Evolutionary conservation across 2,329 filamentous ascomycete genomes (phyloP), one percentile per base, ranked within the genome.

Genomic region (Alternaria arborescens): DNA sequence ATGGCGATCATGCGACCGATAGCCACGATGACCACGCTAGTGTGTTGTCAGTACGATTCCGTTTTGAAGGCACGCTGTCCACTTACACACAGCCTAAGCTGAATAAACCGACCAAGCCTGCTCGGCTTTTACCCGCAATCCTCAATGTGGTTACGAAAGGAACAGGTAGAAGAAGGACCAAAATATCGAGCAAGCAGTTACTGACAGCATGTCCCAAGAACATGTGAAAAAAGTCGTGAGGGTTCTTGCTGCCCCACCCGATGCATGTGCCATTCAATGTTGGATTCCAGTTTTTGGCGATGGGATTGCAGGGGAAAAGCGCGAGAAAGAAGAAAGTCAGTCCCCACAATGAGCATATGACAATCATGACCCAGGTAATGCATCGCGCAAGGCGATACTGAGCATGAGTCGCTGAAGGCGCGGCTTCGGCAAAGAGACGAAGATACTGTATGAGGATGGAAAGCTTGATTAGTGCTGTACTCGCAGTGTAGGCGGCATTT

Each of bases 361-460:
- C 55, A 46, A 78, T 69, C 22, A 76, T 50, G 18, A 34, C 32
- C 52, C 67, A 64, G 14, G 67, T 69, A 3, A 73, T 26, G 20
- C 55, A 60, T 4, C 66, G 64, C 2, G 74, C 71, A 6, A 67
- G 34, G 1, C 56, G 60, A 40, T 66, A 68, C 16, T 55, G 56
- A 2, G 52, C 5, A 3, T 59, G 58, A n/a, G 43, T 30, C 3
- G 58, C 64, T 10, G 60, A 63, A 1, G 62, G 52, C 10, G 69
- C 56, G 16, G 67, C 58, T 53, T 70, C 67, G 12, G 70, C 65
- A 60, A 78, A 79, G 8, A 79, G 66, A 12, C 77, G 76, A 16
- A 74, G 69, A 42, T 78, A 79, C 55, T 79, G 77, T 40, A 77
- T 67, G 3, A 79, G 69, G 20, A 79, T 75, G 2, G 77, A 68